phyloP scores from a whole-genome alignment of 1,284 basidiomycete genomes.

The Boletus chippewaensis region DNA sequence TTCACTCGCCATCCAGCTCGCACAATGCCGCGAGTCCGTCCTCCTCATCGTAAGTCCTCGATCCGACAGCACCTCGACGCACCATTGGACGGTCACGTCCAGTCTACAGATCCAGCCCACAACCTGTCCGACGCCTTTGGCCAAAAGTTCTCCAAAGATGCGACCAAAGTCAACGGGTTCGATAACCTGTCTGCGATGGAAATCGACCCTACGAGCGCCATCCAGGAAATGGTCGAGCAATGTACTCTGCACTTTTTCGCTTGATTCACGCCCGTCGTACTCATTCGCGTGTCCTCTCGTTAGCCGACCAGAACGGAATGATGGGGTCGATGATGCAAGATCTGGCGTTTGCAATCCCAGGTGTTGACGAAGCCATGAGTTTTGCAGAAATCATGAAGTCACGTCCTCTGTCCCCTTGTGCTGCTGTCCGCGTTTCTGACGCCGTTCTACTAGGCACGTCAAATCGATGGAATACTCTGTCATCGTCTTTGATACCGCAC shows the following conservation, averaged over 20 bases:
- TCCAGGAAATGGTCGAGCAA: conserved; percentile 99
- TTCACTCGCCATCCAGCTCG: conserved; percentile 91
- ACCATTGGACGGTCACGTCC: background rate
- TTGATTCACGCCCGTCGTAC: background rate
- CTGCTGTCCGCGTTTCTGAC: conserved; percentile 7
- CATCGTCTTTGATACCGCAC: conserved; percentile 98
- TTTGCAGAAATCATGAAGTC: conserved; percentile 99
- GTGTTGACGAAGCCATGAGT: conserved; percentile 99
- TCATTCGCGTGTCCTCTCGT: background rate
- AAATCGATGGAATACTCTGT: conserved; percentile 99
- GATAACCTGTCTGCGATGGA: conserved; percentile 98
- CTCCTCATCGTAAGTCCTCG: conserved; percentile 75
- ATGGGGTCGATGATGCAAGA: conserved; percentile 99
- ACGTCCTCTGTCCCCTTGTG: conserved; percentile 20
- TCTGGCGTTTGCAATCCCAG: conserved; percentile 96
- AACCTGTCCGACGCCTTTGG: conserved; percentile 98
- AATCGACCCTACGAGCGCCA: conserved; percentile 94
- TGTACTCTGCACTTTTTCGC: conserved; percentile 46
- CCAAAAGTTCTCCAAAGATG: conserved; percentile 99
- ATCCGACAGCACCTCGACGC: background rate
- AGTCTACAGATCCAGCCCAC: conserved; percentile 99
- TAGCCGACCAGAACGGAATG: conserved; percentile 87
- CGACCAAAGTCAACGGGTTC: conserved; percentile 98
- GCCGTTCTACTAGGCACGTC: conserved; percentile 65
- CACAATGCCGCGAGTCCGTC: conserved; percentile 81